Evolutionary conservation across 2,329 filamentous ascomycete genomes (phyloP).

Genomic region (Zarea fungicola): DNA sequence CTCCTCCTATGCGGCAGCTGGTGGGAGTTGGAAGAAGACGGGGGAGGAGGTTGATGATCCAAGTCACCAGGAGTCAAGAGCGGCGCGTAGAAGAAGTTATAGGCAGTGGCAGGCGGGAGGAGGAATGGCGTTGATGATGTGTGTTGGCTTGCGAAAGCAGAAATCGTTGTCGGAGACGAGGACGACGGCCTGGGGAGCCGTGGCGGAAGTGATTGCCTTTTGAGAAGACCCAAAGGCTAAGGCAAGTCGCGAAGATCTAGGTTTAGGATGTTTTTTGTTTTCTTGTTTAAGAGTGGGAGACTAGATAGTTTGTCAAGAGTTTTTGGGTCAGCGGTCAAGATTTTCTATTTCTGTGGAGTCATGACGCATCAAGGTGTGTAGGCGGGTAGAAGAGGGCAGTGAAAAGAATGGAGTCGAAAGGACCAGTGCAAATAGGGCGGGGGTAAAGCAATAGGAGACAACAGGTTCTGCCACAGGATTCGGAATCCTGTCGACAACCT

Average conservation of each 20-base stretch:
- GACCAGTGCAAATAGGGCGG: too few species aligned
- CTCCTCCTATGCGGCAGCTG: slow-evolving; percentile 99
- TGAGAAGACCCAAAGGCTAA: slow-evolving; percentile 59
- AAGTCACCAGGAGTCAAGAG: slow-evolving; percentile 45
- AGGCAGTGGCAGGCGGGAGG: slow-evolving; percentile 50
- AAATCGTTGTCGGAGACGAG: slow-evolving; percentile 66
- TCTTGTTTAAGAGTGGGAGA: slow-evolving; percentile 6
- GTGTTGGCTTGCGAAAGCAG: slow-evolving; percentile 57
- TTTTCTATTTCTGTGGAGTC: slow-evolving; percentile 12
- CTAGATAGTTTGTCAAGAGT: too few species aligned
- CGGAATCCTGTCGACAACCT: background rate
- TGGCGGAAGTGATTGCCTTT: slow-evolving; percentile 54
- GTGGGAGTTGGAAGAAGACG: slow-evolving; percentile 56
- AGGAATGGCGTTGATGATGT: slow-evolving; percentile 62
- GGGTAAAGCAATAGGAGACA: too few species aligned
- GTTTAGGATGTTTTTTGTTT: background rate
- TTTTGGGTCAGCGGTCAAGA: slow-evolving; percentile 14
- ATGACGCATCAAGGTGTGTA: slow-evolving; percentile 3
- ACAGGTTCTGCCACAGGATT: too few species aligned
- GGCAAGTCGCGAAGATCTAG: slow-evolving; percentile 4
- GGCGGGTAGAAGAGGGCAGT: background rate
- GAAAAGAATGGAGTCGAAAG: background rate
- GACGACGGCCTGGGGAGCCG: slow-evolving; percentile 58
- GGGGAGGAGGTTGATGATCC: slow-evolving; percentile 41
- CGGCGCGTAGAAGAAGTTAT: slow-evolving; percentile 43